phyloP scores from a whole-genome alignment of 345 rosid species.

The Rhodomyrtus tomentosa region DNA sequence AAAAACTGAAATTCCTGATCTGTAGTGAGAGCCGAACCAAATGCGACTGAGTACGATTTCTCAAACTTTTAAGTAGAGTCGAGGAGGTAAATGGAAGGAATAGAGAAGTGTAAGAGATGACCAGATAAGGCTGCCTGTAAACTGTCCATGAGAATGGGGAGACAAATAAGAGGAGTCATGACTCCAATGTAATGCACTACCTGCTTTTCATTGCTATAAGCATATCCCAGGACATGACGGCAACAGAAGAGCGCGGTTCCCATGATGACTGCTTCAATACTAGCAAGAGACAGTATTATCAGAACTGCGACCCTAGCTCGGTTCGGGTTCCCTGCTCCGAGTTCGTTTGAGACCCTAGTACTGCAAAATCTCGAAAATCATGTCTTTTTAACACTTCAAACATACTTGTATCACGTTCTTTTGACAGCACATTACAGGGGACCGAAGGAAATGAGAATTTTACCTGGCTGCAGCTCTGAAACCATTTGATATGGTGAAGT shows the following conservation, averaged over 20 bases:
- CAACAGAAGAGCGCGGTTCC: constrained; percentile 16
- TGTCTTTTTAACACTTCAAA: background rate
- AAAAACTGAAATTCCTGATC: background rate
- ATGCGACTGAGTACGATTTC: background rate
- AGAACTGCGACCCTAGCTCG: constrained; percentile 16
- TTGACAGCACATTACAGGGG: background rate
- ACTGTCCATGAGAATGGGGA: constrained; percentile 22
- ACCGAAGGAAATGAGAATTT: background rate
- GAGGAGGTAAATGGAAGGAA: background rate
- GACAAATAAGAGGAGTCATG: constrained; percentile 29
- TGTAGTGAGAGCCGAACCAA: background rate
- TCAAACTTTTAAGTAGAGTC: background rate
- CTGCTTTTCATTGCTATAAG: constrained; percentile 21
- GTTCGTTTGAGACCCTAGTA: constrained; percentile 37
- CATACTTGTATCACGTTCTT: background rate
- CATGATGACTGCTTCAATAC: constrained; percentile 8
- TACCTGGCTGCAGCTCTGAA: constrained; percentile 42
- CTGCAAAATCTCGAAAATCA: background rate
- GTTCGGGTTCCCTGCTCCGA: constrained; percentile 32
- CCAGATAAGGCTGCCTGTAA: constrained; percentile 31
- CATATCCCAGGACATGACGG: constrained; percentile 21
- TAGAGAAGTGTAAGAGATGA: background rate
- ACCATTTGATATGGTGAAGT: constrained; percentile 30
- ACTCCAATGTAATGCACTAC: constrained; percentile 17
- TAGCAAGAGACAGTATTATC: constrained; percentile 5